These are phyloP conservation scores for Miscanthus sacchariflorus DNA, from an alignment of 202 grass and related monocot species.

Conservation along the genomic window DNA sequence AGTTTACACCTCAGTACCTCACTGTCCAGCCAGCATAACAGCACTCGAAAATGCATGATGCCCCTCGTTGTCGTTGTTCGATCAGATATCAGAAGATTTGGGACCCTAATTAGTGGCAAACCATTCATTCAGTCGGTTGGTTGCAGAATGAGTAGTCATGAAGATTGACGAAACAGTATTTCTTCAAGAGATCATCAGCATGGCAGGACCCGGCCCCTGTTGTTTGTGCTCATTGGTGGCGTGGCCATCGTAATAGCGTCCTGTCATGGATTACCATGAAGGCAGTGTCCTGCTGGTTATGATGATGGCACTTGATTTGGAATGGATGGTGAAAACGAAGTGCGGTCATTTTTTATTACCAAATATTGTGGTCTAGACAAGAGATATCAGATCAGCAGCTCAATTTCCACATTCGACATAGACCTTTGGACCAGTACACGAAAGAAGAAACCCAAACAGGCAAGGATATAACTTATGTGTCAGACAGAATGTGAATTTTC, in stretches of 20 bases:
- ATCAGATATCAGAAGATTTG: neutral
- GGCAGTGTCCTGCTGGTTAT: neutral
- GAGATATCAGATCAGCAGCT: neutral
- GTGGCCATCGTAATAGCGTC: neutral
- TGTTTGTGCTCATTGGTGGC: conserved; percentile 10
- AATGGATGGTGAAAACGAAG: neutral
- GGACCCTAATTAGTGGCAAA: neutral
- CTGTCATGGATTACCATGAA: neutral
- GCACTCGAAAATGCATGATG: neutral
- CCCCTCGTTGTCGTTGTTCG: neutral
- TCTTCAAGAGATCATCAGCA: conserved; percentile 1
- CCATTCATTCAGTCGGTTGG: neutral
- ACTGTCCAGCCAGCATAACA: neutral
- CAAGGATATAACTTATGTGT: neutral
- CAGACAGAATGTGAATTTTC: neutral
- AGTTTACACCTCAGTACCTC: neutral
- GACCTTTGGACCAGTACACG: neutral
- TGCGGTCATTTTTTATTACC: conserved; percentile 32
- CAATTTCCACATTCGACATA: too few species aligned
- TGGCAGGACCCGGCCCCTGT: neutral
- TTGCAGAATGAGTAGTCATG: neutral
- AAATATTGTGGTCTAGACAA: neutral
- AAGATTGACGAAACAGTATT: neutral
- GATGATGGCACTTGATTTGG: neutral
- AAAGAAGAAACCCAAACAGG: neutral